Evolutionary conservation across 768 basidiomycete species (phyloP).

Genomic region (Rhodotorula kratochvilovae): DNA sequence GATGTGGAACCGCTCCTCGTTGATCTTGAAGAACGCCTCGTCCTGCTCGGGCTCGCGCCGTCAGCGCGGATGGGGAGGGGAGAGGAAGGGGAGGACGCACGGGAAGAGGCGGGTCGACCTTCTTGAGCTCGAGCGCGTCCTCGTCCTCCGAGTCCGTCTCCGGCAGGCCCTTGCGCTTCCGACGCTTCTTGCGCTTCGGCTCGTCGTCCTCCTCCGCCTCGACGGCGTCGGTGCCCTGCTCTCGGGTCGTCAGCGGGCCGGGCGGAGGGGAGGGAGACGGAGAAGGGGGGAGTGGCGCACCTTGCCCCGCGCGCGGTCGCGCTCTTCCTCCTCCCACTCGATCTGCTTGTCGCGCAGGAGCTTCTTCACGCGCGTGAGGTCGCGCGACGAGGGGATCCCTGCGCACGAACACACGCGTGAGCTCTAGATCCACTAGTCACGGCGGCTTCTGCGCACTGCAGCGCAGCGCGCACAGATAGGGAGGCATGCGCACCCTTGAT

Average conservation of each 20-base stretch:
- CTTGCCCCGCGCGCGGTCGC: slow-evolving; percentile 60
- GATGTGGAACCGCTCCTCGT: slow-evolving; percentile 79
- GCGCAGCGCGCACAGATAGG: too few relatives aligned
- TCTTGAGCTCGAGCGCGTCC: slow-evolving; percentile 42
- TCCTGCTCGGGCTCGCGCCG: slow-evolving; percentile 43
- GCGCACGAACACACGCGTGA: slow-evolving; percentile 8
- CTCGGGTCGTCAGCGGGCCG: rapidly evolving
- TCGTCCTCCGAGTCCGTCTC: slow-evolving; percentile 7
- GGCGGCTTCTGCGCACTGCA: too few relatives aligned
- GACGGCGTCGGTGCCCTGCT: neutral
- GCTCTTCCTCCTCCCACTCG: slow-evolving; percentile 58
- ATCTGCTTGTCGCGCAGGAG: slow-evolving; percentile 26
- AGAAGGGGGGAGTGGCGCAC: slow-evolving; percentile 52
- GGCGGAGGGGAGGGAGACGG: too few relatives aligned
- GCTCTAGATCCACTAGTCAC: too few relatives aligned
- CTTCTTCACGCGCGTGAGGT: slow-evolving; percentile 68
- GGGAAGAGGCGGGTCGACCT: slow-evolving; percentile 58
- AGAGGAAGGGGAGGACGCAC: neutral
- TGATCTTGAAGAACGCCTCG: slow-evolving; percentile 74
- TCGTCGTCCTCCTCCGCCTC: slow-evolving; percentile 48
- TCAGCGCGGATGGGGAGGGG: neutral
- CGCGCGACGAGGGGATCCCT: slow-evolving; percentile 75
- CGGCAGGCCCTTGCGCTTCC: slow-evolving; percentile 24
- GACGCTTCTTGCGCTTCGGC: slow-evolving; percentile 39
- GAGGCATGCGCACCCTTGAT: too few relatives aligned